A percentile compares a stretch with the other conserved stretches of the same genome.
Conservation (phyloP, 371 early-diverging fungal species). For the Apophysomyces sp. region DNA sequence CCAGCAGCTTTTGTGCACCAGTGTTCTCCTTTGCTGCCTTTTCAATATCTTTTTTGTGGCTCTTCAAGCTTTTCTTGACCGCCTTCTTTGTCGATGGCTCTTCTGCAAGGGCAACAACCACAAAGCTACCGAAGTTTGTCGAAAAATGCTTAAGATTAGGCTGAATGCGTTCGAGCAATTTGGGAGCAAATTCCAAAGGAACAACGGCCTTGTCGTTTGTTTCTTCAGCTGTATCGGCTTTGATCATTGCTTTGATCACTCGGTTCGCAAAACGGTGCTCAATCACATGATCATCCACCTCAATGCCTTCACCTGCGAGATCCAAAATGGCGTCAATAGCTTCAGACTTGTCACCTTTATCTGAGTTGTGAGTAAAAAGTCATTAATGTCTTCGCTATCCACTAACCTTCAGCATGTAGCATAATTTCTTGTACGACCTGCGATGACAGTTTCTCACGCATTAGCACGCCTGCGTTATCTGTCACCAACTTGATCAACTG, state of each 20-base stretch:
- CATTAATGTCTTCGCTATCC: background rate
- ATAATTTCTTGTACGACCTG: constrained; percentile 74
- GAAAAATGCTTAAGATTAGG: constrained; percentile 42
- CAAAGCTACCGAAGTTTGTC: constrained; percentile 49
- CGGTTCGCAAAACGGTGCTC: constrained; percentile 59
- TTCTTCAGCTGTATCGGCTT: constrained; percentile 55
- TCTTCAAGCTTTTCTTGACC: constrained; percentile 30
- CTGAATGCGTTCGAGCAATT: constrained; percentile 38
- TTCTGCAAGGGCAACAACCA: constrained; percentile 63
- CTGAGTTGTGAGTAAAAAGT: background rate
- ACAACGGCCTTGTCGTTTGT: constrained; percentile 48
- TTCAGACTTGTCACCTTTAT: constrained; percentile 42
- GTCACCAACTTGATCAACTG: constrained; percentile 60
- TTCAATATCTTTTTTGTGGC: constrained; percentile 40
- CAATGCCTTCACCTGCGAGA: constrained; percentile 44
- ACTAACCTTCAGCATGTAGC: constrained; percentile 57
- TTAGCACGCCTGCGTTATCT: constrained; percentile 47
- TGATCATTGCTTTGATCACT: constrained; percentile 58
- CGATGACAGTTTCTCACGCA: constrained; percentile 64
- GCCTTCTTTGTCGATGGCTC: constrained; percentile 51
- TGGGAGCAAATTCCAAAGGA: constrained; percentile 48
- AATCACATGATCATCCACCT: constrained; percentile 56
- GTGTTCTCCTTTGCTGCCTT: constrained; percentile 27
- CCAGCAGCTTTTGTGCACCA: constrained; percentile 41
- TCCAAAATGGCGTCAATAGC: constrained; percentile 52